Conservation (phyloP, 305 asterid genomes). For the Ilex paraguariensis region DNA sequence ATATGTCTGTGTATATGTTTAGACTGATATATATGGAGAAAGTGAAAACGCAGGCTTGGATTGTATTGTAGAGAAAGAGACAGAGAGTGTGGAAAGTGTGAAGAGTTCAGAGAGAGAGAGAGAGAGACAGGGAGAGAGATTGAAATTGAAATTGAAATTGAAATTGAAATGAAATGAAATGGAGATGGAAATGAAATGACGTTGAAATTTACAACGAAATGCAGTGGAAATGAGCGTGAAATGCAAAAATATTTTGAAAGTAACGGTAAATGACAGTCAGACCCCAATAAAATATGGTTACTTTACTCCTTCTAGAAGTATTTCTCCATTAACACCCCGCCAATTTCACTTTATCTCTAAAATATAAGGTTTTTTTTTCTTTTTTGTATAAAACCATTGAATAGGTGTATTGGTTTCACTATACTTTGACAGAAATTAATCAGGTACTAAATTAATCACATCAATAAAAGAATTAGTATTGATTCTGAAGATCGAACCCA, state of each 20-base stretch:
- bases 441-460: too few species aligned
- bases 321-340: too few species aligned
- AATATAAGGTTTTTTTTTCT: too few species aligned
- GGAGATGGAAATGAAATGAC: not conserved
- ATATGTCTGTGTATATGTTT: not conserved
- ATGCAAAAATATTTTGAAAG: not conserved
- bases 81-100: not conserved
- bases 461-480: too few species aligned
- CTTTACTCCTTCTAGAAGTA: not conserved
- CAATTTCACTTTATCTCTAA: too few species aligned
- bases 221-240: not conserved
- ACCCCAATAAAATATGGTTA: not conserved
- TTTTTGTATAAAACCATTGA: too few species aligned
- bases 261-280: too few species aligned
- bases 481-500: too few species aligned
- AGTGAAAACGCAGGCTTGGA: not conserved
- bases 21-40: not conserved
- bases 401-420: too few species aligned
- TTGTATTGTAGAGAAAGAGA: too few species aligned
- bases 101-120: not conserved
- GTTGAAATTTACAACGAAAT: not conserved
- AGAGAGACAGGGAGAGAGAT: not conserved
- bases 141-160: not conserved
- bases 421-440: too few species aligned
- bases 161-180: not conserved